Percentiles rank a stretch among this genome's conserved stretches.
phyloP scores from a whole-genome alignment of 495 filamentous ascomycete species.

The Trichoderma asperelloides region DNA sequence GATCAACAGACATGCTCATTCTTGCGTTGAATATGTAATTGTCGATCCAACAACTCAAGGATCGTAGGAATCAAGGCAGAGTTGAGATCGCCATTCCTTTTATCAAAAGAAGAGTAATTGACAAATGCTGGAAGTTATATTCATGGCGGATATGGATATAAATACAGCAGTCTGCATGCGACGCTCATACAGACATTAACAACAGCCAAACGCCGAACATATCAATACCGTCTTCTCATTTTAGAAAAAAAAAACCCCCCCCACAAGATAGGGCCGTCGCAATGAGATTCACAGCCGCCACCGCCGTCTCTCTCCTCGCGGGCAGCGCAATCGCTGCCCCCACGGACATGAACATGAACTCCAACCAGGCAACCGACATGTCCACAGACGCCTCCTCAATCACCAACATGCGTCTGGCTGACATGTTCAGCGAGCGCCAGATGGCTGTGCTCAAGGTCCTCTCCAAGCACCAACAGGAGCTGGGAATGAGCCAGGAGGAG shows the following conservation, averaged over 20 bases:
- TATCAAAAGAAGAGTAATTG: no score
- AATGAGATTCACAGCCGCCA: not conserved
- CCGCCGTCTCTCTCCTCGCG: not conserved
- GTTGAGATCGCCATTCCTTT: no score
- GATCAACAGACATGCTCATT: no score
- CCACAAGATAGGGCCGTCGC: not conserved
- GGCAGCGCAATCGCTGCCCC: not conserved
- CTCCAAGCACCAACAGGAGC: not conserved
- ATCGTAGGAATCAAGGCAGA: no score
- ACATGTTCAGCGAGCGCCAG: not conserved
- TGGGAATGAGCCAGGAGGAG: not conserved
- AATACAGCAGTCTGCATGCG: not conserved
- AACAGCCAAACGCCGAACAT: not conserved
- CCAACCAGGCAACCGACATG: not conserved
- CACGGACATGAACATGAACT: not conserved
- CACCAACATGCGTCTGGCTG: not conserved
- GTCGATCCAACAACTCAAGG: no score
- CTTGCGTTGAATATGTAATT: no score
- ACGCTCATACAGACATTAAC: not conserved
- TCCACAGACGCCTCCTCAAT: not conserved
- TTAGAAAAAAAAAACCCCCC: not conserved
- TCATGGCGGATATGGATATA: no score
- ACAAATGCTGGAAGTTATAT: no score
- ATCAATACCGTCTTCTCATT: not conserved
- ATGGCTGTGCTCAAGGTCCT: not conserved